These are phyloP conservation scores for Alternaria incomplexa DNA, from an alignment of 2,329 filamentous ascomycete species.

Conservation along the genomic window DNA sequence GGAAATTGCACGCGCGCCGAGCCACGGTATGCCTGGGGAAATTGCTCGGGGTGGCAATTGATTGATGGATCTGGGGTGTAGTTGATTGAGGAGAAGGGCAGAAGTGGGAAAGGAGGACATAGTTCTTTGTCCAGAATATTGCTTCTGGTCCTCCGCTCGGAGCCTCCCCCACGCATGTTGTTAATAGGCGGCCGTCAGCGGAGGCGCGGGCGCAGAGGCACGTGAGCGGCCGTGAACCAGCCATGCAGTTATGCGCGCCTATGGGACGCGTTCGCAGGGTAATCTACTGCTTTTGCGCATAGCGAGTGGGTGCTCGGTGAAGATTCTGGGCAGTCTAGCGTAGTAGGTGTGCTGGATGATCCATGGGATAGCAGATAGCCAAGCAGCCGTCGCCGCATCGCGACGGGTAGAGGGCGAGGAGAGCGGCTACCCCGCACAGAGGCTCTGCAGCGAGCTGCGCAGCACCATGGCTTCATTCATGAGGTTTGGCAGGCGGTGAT, in stretches of 20 bases:
- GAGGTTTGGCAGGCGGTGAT: neutral
- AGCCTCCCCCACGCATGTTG: conserved; percentile 12
- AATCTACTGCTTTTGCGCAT: conserved; percentile 16
- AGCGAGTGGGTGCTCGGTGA: conserved; percentile 16
- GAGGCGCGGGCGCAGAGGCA: conserved; percentile 7
- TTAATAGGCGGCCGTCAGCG: conserved; percentile 11
- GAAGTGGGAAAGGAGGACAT: neutral
- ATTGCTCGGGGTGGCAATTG: conserved; percentile 5
- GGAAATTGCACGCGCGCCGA: conserved; percentile 13
- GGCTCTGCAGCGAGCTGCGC: neutral
- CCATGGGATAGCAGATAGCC: neutral
- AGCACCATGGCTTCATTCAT: neutral
- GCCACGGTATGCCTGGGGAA: conserved; percentile 4
- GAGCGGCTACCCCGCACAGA: neutral
- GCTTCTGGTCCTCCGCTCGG: neutral
- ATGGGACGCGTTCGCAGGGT: conserved; percentile 21
- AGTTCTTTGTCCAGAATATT: conserved; percentile 4
- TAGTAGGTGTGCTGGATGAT: neutral
- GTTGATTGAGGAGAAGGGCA: neutral
- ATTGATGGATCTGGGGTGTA: neutral
- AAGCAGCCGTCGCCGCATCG: neutral
- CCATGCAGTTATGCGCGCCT: conserved; percentile 4
- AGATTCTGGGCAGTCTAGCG: conserved; percentile 6
- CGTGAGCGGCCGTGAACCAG: conserved; percentile 5
- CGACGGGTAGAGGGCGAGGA: neutral